A percentile compares a stretch with the other conserved stretches of the same genome.
phyloP scores from a whole-genome alignment of 2,329 filamentous ascomycete genomes.

The Aspergillus latus region DNA sequence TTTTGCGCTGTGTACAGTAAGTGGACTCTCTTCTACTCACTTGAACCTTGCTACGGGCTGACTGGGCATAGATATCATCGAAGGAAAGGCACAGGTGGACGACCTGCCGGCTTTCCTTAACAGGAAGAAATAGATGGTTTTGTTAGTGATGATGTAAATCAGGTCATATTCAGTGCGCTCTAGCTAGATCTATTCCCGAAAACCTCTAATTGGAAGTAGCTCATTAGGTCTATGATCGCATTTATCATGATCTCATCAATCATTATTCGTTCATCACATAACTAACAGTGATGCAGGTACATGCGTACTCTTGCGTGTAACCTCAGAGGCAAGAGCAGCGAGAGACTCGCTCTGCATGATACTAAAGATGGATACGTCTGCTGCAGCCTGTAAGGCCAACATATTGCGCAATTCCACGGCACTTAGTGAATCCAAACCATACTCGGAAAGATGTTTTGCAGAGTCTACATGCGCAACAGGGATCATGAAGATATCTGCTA shows the following conservation, averaged over 20 bases:
- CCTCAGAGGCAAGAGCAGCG: background rate
- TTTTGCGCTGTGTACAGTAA: conserved; percentile 16
- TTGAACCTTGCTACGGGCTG: background rate
- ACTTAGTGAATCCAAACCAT: background rate
- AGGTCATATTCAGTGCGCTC: background rate
- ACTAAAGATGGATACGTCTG: background rate
- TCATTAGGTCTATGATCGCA: background rate
- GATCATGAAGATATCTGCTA: background rate
- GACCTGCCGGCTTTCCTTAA: background rate
- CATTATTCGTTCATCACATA: background rate
- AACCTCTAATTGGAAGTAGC: background rate
- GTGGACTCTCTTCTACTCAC: background rate
- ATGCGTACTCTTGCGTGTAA: background rate
- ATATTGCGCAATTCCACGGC: background rate
- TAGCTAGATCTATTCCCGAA: background rate
- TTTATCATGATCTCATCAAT: background rate
- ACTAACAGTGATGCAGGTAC: background rate
- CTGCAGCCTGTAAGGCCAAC: background rate
- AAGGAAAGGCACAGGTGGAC: conserved; percentile 3
- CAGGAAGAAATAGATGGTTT: background rate
- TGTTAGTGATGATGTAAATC: background rate
- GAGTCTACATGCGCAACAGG: background rate
- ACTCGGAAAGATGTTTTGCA: background rate
- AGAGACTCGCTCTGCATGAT: background rate
- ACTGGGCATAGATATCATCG: background rate